phyloP scores from a whole-genome alignment of 2,329 filamentous ascomycete genomes.

The Periglandula ipomoeae region DNA sequence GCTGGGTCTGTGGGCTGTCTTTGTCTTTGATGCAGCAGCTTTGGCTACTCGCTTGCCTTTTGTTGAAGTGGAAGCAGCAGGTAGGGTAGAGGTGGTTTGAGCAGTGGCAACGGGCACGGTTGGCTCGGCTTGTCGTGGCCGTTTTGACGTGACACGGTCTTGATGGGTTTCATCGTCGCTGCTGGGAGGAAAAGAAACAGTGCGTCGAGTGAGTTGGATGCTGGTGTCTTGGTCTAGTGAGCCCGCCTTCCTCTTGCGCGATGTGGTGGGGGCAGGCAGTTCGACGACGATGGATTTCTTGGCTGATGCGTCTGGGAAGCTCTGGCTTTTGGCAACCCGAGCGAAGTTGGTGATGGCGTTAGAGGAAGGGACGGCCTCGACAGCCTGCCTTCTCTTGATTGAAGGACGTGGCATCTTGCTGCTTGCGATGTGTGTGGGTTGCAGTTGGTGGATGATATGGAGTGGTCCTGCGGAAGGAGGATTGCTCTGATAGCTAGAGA shows the following conservation, averaged over 20 bases:
- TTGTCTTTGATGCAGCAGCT: slow-evolving; percentile 18
- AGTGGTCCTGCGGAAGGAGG: not conserved
- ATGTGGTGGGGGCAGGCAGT: slow-evolving; percentile 15
- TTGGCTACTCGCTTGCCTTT: slow-evolving; percentile 25
- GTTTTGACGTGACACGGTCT: slow-evolving; percentile 3
- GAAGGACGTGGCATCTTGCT: slow-evolving; percentile 7
- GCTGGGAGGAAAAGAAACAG: slow-evolving; percentile 24
- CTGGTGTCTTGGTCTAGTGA: slow-evolving; percentile 16
- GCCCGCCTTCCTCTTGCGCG: slow-evolving; percentile 31
- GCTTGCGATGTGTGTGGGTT: not conserved
- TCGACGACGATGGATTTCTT: slow-evolving; percentile 25
- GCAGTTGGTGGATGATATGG: no score
- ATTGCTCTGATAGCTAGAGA: not conserved
- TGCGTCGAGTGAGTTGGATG: slow-evolving; percentile 16
- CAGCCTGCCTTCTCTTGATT: slow-evolving; percentile 10
- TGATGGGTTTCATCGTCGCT: slow-evolving; percentile 20
- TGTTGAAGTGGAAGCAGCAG: slow-evolving; percentile 1
- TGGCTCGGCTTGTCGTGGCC: slow-evolving; percentile 15
- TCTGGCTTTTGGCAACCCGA: slow-evolving; percentile 36
- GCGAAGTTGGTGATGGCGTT: slow-evolving; percentile 34
- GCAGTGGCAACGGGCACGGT: not conserved
- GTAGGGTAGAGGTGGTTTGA: not conserved
- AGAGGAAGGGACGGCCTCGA: slow-evolving; percentile 7
- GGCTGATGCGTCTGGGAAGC: slow-evolving; percentile 15
- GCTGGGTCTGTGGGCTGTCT: slow-evolving; percentile 21